Conservation (phyloP, 2,329 filamentous ascomycete species). For the Apiospora marii region DNA sequence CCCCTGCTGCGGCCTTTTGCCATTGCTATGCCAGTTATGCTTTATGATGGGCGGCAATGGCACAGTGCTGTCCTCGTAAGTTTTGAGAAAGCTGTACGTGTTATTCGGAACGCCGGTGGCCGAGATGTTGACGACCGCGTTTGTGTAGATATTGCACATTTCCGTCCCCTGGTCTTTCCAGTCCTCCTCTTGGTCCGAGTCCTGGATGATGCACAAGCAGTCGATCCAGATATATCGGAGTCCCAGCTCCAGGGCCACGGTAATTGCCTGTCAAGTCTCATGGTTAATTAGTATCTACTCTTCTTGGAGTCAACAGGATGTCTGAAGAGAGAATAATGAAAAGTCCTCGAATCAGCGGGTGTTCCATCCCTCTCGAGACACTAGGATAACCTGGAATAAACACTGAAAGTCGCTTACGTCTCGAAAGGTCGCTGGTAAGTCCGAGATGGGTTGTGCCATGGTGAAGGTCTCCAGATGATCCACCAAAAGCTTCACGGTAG, state of each 20-base stretch:
- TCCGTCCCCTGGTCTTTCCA: conserved; percentile 22
- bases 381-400: too few species aligned
- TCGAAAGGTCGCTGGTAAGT: conserved; percentile 22
- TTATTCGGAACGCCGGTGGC: conserved; percentile 15
- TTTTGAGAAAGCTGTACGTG: not conserved
- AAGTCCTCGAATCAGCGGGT: too few species aligned
- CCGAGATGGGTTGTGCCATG: not conserved
- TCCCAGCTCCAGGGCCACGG: conserved; percentile 18
- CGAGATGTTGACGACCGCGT: conserved; percentile 25
- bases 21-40: not conserved
- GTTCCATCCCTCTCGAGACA: too few species aligned
- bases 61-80: not conserved
- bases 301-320: too few species aligned
- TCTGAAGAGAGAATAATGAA: too few species aligned
- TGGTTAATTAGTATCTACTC: too few species aligned
- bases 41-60: not conserved
- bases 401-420: not conserved
- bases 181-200: conserved; percentile 15
- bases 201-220: conserved; percentile 29
- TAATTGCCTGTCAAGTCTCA: not conserved
- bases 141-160: conserved; percentile 25
- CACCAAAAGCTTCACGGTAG: not conserved
- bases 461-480: conserved; percentile 3
- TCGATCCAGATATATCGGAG: conserved; percentile 29
- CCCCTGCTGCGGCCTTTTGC: not conserved